A percentile compares a stretch with the other conserved stretches of the same genome.
Evolutionary conservation across 768 basidiomycete species (phyloP).

Genomic region (Pleurotus tuoliensis): DNA sequence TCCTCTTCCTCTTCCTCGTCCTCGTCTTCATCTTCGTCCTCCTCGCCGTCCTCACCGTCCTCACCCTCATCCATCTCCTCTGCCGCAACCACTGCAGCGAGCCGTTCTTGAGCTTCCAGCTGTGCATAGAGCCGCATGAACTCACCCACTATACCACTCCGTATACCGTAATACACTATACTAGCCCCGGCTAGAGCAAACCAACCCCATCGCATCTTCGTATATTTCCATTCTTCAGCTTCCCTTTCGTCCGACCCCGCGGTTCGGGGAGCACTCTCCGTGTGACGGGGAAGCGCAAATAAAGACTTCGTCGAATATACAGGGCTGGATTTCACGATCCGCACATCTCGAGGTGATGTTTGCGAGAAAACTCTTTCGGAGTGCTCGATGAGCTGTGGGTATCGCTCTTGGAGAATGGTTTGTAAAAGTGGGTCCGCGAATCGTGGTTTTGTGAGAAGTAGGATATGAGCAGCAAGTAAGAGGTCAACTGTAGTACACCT

Average conservation of each 20-base stretch:
- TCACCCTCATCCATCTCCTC: background rate
- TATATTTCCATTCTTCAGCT: constrained; percentile 44
- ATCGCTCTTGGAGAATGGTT: constrained; percentile 50
- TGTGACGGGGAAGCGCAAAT: constrained; percentile 24
- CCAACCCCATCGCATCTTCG: constrained; percentile 52
- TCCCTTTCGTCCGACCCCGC: constrained; percentile 14
- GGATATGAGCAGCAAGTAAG: constrained; percentile 62
- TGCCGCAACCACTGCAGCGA: background rate
- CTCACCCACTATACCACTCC: too few species aligned
- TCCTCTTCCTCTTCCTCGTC: background rate
- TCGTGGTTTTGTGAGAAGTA: constrained; percentile 53
- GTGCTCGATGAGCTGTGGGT: constrained; percentile 55
- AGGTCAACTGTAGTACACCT: constrained; percentile 67
- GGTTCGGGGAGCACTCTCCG: background rate
- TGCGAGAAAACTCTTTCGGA: constrained; percentile 44
- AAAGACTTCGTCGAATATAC: constrained; percentile 35
- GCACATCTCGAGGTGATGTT: constrained; percentile 18
- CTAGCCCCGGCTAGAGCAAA: constrained; percentile 41
- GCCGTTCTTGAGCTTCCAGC: background rate
- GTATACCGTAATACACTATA: constrained; percentile 33
- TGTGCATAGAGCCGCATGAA: background rate
- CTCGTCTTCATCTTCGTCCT: background rate
- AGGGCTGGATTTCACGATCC: constrained; percentile 13
- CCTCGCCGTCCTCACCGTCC: background rate
- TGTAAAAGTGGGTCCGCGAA: constrained; percentile 60